phyloP scores from a whole-genome alignment of 257 asterid genomes.

The Solanum virginianum region DNA sequence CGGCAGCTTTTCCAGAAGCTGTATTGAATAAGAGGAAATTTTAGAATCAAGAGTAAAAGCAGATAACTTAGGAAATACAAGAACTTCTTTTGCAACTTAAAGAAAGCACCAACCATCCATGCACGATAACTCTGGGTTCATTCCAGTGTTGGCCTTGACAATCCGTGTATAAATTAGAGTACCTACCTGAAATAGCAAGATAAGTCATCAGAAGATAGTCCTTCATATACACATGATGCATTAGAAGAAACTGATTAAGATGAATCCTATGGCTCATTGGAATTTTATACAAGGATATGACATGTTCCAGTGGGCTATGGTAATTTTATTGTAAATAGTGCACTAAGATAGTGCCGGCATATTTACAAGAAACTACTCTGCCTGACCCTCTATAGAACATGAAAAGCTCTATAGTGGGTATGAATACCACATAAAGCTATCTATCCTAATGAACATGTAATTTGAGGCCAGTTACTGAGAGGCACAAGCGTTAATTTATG shows the following conservation, averaged over 20 bases:
- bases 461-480: not conserved
- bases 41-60: not conserved
- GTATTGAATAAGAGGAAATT: constrained; percentile 4
- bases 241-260: not conserved
- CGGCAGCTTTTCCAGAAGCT: constrained; percentile 86
- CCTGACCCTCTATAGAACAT: not conserved
- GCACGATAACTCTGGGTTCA: constrained; percentile 97
- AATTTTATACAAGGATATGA: not conserved
- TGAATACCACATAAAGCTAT: not conserved
- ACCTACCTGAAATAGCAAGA: constrained; percentile 47
- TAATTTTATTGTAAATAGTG: not conserved
- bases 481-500: not conserved
- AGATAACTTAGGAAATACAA: not conserved
- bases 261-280: not conserved
- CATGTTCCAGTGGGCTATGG: not conserved
- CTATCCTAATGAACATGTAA: not conserved
- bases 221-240: not conserved
- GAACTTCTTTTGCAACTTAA: not conserved
- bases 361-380: not conserved
- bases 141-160: constrained; percentile 76
- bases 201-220: not conserved
- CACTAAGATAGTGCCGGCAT: not conserved
- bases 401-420: not conserved
- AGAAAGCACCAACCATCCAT: constrained; percentile 63
- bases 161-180: constrained; percentile 79